phyloP scores from a whole-genome alignment of 306 rosid genomes.

The Citrullus colocynthis region DNA sequence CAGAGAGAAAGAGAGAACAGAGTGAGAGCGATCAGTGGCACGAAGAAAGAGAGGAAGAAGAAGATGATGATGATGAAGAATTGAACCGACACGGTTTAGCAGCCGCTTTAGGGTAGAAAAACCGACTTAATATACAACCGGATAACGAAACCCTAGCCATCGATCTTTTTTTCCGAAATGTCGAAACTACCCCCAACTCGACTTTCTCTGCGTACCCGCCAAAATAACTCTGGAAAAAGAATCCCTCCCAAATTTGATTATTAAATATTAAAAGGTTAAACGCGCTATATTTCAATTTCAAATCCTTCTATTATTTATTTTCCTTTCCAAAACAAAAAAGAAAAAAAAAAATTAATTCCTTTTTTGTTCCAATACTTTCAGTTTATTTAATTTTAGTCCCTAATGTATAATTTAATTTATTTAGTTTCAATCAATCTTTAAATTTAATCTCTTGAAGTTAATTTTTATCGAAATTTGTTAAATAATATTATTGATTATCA shows the following conservation, averaged over 20 bases:
- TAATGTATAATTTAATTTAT: no score
- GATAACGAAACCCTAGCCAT: constrained; percentile 67
- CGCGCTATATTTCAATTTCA: constrained; percentile 9
- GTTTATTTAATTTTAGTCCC: no score
- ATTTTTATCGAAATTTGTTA: no score
- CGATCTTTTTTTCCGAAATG: constrained; percentile 6
- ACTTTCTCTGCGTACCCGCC: constrained; percentile 25
- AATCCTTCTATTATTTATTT: background rate
- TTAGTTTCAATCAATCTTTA: no score
- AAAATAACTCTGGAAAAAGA: constrained; percentile 18
- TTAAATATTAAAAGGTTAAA: constrained; percentile 9
- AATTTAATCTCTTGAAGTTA: no score
- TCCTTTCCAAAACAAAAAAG: background rate
- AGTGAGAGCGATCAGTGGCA: background rate
- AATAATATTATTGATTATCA: no score
- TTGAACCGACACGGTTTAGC: constrained; percentile 42
- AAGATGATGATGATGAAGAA: constrained; percentile 12
- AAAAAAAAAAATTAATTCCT: no score
- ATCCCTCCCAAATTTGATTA: background rate
- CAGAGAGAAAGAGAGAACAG: background rate
- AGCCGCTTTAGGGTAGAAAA: constrained; percentile 36
- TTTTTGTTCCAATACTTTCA: no score
- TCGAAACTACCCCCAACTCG: constrained; percentile 25
- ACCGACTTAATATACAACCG: constrained; percentile 28
- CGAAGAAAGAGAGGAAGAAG: constrained; percentile 2